A percentile compares a stretch with the other conserved stretches of the same genome.
These are phyloP conservation scores for Brettanomyces anomalus DNA, from an alignment of 805 yeast species.

Conservation along the genomic window DNA sequence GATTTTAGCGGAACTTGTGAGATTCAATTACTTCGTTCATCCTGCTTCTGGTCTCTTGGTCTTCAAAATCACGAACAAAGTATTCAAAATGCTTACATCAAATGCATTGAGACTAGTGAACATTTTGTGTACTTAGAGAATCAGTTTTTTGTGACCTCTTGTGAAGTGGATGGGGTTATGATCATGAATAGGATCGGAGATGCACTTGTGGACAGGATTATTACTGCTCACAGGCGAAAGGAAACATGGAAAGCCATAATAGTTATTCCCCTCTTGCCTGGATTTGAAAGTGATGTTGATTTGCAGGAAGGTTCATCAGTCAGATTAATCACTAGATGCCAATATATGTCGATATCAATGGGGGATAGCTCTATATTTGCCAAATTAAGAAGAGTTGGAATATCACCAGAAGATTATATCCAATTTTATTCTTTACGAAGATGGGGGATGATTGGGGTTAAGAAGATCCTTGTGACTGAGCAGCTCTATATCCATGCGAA, in stretches of 20 bases:
- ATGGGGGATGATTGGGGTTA: slow-evolving; percentile 88
- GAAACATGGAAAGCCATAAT: slow-evolving; percentile 85
- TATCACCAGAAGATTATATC: slow-evolving; percentile 83
- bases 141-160: slow-evolving; percentile 90
- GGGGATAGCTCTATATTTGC: slow-evolving; percentile 86
- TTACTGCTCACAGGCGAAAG: slow-evolving; percentile 72
- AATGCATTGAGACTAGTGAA: slow-evolving; percentile 82
- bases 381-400: slow-evolving; percentile 66
- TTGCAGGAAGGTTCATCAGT: slow-evolving; percentile 92
- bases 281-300: slow-evolving; percentile 89
- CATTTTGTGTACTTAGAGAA: slow-evolving; percentile 93
- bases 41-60: slow-evolving; percentile 92
- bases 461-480: slow-evolving; percentile 69
- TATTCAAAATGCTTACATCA: slow-evolving; percentile 87
- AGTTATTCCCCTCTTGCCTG: slow-evolving; percentile 94
- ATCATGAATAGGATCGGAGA: slow-evolving; percentile 89
- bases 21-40: slow-evolving; percentile 79
- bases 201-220: slow-evolving; percentile 94
- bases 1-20: slow-evolving; percentile 82
- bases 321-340: slow-evolving; percentile 93
- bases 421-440: slow-evolving; percentile 87
- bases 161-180: slow-evolving; percentile 72
- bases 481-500: slow-evolving; percentile 93
- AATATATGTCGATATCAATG: slow-evolving; percentile 84
- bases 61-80: slow-evolving; percentile 77